Conservation (phyloP, 106 monocot genomes). For the Dendrobium chrysotoxum region DNA sequence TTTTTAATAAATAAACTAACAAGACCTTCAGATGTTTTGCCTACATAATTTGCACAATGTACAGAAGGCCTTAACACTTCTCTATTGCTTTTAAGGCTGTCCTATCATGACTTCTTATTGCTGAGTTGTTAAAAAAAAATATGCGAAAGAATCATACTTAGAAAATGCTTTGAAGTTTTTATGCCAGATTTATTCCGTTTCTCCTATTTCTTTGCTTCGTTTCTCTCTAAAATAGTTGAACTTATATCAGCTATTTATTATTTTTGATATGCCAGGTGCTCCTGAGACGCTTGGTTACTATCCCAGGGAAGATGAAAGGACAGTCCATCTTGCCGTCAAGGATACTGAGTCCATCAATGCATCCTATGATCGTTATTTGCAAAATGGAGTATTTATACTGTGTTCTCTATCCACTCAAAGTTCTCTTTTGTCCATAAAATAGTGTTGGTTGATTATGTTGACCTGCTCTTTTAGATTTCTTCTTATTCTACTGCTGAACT, state of each 20-base stretch:
- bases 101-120: background rate
- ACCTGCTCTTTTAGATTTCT: slow-evolving; percentile 11
- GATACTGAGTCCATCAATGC: slow-evolving; percentile 69
- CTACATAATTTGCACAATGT: background rate
- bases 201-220: background rate
- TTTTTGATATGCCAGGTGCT: slow-evolving; percentile 46
- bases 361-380: slow-evolving; percentile 85
- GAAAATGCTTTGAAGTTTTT: background rate
- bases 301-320: slow-evolving; percentile 52
- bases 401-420: background rate
- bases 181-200: background rate
- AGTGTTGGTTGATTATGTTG: background rate
- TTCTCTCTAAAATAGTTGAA: background rate
- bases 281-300: slow-evolving; percentile 51
- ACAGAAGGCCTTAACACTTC: background rate
- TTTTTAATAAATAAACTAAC: no score
- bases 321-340: slow-evolving; percentile 23
- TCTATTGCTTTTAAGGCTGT: background rate
- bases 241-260: background rate
- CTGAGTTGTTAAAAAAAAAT: background rate
- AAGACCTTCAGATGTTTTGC: no score
- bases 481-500: slow-evolving; percentile 18
- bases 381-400: slow-evolving; percentile 51
- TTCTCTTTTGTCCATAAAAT: background rate
- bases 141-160: background rate